Base-by-base conservation (phyloP, 768 basidiomycete species). In the Boletus huronensis region DNA sequence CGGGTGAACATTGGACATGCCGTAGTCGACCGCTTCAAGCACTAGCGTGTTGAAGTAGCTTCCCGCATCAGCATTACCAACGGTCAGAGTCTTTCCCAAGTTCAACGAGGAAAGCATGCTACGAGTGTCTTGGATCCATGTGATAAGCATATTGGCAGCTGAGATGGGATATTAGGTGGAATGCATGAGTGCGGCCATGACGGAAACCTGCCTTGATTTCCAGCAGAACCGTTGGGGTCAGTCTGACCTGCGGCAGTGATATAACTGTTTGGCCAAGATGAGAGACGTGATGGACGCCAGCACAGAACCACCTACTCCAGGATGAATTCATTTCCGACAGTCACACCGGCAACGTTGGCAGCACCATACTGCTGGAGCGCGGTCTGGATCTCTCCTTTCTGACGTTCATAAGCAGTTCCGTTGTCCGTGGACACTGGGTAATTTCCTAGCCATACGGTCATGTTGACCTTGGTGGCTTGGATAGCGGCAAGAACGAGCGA, bases 271-370 rank as follows among this genome's bases (percentile, higher is more conserved):
- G 40, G 17, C 2, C 34, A 32, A 28, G 44, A 34, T 67, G 16
- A 61, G 52, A 5, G 19, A 42, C 6, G 21, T 13, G 35, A 19
- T 16, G n/a, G 11, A 46, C 13, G 6, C 17, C 9, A 31, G 11
- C 23, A 31, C 43, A 28, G 41, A 31, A 19, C 39, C 8, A 73
- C 79, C 3, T 45, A 87, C 84, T 93, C 82, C 46, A 94, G 78
- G 66, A 93, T 90, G 67, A 82, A 92, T 72, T 96, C 93, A 66
- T 97, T 96, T 32, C 96, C 94, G 32, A 97, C 94, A 13, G 88
- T 94, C 36, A 98, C 64, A 9, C 96, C 96, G 0, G 73, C 75
- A 49, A 98, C 81, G 62, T 93, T 70, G 55, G 80, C 80, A 2
- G 82, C 79, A 31, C 95, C 95, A 66, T 86, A 98, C 1, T 81